Percentiles rank a stretch among this genome's conserved stretches.
These are phyloP conservation scores for Nothopassalora personata DNA, from an alignment of 2,329 filamentous ascomycete species.

Conservation along the genomic window DNA sequence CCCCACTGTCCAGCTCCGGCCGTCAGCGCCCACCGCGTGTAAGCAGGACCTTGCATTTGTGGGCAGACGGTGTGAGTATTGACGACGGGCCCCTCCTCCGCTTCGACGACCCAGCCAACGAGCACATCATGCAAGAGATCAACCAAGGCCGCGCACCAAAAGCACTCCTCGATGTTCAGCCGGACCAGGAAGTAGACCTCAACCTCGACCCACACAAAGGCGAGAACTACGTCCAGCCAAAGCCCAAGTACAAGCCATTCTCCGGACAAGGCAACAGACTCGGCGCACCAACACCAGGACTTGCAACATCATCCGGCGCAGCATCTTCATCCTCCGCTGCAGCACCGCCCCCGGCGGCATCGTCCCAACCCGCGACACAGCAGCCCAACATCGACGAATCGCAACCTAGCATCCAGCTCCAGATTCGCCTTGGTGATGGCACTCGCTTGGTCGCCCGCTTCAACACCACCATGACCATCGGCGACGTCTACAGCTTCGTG, in stretches of 20 bases:
- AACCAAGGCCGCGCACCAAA: constrained; percentile 69
- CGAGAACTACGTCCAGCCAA: constrained; percentile 67
- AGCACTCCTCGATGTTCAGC: constrained; percentile 70
- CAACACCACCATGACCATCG: constrained; percentile 72
- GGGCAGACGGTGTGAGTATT: constrained; percentile 79
- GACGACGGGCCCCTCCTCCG: constrained; percentile 73
- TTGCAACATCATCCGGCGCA: constrained; percentile 31
- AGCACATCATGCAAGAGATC: constrained; percentile 67
- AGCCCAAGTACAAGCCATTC: constrained; percentile 73
- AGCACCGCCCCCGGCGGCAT: constrained; percentile 27
- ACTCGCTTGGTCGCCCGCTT: constrained; percentile 73
- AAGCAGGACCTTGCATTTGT: constrained; percentile 68
- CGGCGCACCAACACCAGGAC: constrained; percentile 70
- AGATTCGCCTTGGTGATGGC: constrained; percentile 74
- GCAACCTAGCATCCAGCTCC: constrained; percentile 63
- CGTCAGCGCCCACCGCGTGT: constrained; percentile 46
- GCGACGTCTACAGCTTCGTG: constrained; percentile 72
- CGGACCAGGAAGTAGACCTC: constrained; percentile 71
- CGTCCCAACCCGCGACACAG: constrained; percentile 26
- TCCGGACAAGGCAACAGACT: constrained; percentile 65
- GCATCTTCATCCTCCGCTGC: constrained; percentile 30
- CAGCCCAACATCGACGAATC: constrained; percentile 55
- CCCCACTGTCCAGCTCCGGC: constrained; percentile 26
- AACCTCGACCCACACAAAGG: constrained; percentile 69
- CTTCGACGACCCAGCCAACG: constrained; percentile 73